These are phyloP conservation scores for Chrysanthemum lavandulifolium DNA, from an alignment of 129 eudicot genomes.

Conservation along the genomic window DNA sequence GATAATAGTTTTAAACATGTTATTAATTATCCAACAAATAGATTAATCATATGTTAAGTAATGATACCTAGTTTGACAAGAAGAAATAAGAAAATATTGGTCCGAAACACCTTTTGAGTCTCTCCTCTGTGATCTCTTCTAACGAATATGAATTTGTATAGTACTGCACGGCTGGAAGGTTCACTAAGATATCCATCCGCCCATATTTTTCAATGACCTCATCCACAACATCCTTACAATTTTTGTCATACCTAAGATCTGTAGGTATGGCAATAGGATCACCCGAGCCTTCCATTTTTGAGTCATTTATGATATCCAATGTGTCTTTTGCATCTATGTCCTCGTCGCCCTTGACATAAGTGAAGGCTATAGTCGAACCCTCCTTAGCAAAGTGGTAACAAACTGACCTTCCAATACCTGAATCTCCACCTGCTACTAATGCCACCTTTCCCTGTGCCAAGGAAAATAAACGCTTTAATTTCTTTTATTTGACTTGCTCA, in stretches of 20 bases:
- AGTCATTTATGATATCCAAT: slow-evolving; percentile 36
- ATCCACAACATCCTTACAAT: slow-evolving; percentile 61
- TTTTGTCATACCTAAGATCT: slow-evolving; percentile 63
- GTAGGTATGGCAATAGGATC: slow-evolving; percentile 60
- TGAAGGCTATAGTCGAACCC: slow-evolving; percentile 80
- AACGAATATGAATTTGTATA: neutral
- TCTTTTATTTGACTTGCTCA: too few relatives aligned
- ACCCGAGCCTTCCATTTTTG: slow-evolving; percentile 46
- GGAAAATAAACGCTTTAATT: neutral
- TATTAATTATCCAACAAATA: too few relatives aligned
- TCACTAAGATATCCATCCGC: slow-evolving; percentile 60
- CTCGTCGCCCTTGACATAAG: slow-evolving; percentile 74
- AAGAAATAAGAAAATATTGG: slow-evolving; percentile 48
- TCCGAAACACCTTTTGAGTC: too few relatives aligned
- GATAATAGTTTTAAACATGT: too few relatives aligned
- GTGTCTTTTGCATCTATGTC: slow-evolving; percentile 75
- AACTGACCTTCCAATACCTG: slow-evolving; percentile 82
- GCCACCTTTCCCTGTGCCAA: slow-evolving; percentile 68
- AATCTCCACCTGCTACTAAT: slow-evolving; percentile 83
- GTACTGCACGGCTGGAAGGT: slow-evolving; percentile 71
- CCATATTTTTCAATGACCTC: slow-evolving; percentile 58
- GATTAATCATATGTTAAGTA: too few relatives aligned
- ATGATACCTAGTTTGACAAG: slow-evolving; percentile 39
- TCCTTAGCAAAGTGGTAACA: slow-evolving; percentile 54
- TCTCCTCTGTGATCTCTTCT: too few relatives aligned